Base-by-base conservation (phyloP, 495 filamentous ascomycete species). In the Xylaria longipes region DNA sequence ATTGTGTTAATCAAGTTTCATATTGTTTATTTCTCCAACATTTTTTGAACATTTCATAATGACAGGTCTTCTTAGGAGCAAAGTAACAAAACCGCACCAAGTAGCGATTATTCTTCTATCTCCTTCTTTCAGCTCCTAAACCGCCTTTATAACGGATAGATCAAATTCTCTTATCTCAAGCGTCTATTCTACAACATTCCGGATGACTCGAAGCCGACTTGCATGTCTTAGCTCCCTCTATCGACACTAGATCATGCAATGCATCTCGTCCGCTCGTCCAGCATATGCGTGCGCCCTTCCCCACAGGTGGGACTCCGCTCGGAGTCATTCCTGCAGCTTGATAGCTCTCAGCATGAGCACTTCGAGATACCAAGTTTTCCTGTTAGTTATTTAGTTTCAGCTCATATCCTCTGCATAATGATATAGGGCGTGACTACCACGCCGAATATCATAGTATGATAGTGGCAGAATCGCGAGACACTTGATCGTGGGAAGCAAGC, bases 251-350 rank as follows among this genome's bases (percentile, higher is more conserved):
- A 63, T n/a, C 43, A 50, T n/a, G 60, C 60, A 60, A 63, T 43
- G 27, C 43, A 54, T 52, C 58, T 52, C 9, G 56, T 25, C 62
- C 50, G 48, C 48, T 37, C 27, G 61, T 71, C 46, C 54, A 58
- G 41, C 69, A 70, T 63, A 52, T 35, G 20, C 20, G 11, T 70
- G 41, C 58, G 46, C 58, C 46, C 31, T 52, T 70, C 68, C 68
- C 68, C 68, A 70, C 68, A 64, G 33, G 25, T 54, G 20, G 33
- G 64, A 8, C 68, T 56, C 68, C 58, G 68, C 46, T 37, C 31
- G 6, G 58, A 64, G 58, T 56, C 65, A 67, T 67, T 41, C 8
- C 48, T 58, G 52, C 66, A 60, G 48, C 35, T 41, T 9, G 43
- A 50, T 29, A 52, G 45, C 17, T 43, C 60, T 43, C 60, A 4